Percentiles rank a stretch among this genome's conserved stretches.
These are phyloP conservation scores for Cyclotella atomus DNA, from an alignment of 108 stramenopile species.

Conservation along the genomic window DNA sequence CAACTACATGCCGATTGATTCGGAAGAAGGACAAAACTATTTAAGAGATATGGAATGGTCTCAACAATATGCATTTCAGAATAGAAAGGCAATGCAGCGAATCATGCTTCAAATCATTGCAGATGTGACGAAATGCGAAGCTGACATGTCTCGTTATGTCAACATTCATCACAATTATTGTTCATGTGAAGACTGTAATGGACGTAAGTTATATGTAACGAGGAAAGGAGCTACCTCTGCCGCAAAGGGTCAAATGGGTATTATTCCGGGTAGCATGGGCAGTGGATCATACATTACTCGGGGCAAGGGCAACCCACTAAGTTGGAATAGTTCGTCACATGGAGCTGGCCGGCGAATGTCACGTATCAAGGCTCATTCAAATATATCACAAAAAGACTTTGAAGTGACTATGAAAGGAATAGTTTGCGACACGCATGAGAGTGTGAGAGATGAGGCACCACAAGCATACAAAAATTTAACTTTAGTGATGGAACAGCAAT, in stretches of 20 bases:
- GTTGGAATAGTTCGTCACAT: constrained; percentile 34
- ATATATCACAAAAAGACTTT: constrained; percentile 23
- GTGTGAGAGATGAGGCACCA: constrained; percentile 29
- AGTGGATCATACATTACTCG: constrained; percentile 30
- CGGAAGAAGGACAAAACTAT: constrained; percentile 26
- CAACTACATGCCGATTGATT: constrained; percentile 37
- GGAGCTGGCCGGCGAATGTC: constrained; percentile 34
- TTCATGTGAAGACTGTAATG: constrained; percentile 27
- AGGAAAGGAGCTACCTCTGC: constrained; percentile 42
- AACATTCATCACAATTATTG: constrained; percentile 46
- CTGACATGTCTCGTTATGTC: not conserved
- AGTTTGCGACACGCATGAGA: constrained; percentile 21
- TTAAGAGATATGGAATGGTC: constrained; percentile 38
- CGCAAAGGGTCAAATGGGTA: constrained; percentile 17
- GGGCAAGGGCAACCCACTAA: constrained; percentile 14
- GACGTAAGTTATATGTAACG: constrained; percentile 22
- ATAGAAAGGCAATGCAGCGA: constrained; percentile 21
- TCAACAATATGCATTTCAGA: constrained; percentile 32
- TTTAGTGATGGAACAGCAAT: constrained; percentile 14
- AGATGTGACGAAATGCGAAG: constrained; percentile 10
- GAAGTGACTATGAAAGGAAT: constrained; percentile 29
- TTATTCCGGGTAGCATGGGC: constrained; percentile 38
- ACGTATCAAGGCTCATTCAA: constrained; percentile 15
- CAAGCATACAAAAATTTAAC: constrained; percentile 35
- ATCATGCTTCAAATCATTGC: constrained; percentile 17